Base-by-base conservation (phyloP, 1,284 basidiomycete genomes). In the Austroboletus novae-zelandiae region DNA sequence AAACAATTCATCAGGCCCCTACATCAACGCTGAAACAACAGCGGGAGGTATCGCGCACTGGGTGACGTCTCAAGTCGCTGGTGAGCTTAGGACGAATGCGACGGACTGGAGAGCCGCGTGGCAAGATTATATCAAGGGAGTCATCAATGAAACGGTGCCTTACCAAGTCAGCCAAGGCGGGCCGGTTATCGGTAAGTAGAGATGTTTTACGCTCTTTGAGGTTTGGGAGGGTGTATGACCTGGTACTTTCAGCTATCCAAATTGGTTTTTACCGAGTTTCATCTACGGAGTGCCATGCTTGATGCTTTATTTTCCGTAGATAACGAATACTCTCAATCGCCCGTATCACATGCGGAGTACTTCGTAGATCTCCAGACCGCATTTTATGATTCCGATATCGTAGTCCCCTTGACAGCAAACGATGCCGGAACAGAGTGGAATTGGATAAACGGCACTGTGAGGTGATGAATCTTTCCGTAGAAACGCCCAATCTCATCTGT, bases 21-120 rank as follows among this genome's bases (percentile, higher is more conserved):
- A 91, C 64, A 91, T 91, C 71, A 89, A 89, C 56, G 86, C 87
- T 0, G 90, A 93, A 66, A 89, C 87, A 0, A 84, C 85, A 1
- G 88, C 86, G 2, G 89, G 89, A 18, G 89, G 89, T 2, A 81
- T 91, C 53, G 79, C 89, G 0, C 86, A 88, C 53, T 91, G 89
- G 90, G 74, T 80, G 14, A 89, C 86, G 1, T 77, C 81, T 11
- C 77, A 84, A 58, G 79, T 89, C 14, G 76, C 80, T 5, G 85
- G 84, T 2, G 72, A 72, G 39, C 71, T 91, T 18, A 77, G 90
- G 9, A 89, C 84, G 68, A 51, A 78, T 86, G 37, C 70, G 77
- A 44, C 80, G 0, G 86, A 86, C 55, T 92, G 80, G 74, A 74
- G 71, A 31, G 76, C 71, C 7, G 79, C 87, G 0, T 93, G 89